phyloP scores from a whole-genome alignment of 2,329 filamentous ascomycete species.

The Corinectria fuckeliana region DNA sequence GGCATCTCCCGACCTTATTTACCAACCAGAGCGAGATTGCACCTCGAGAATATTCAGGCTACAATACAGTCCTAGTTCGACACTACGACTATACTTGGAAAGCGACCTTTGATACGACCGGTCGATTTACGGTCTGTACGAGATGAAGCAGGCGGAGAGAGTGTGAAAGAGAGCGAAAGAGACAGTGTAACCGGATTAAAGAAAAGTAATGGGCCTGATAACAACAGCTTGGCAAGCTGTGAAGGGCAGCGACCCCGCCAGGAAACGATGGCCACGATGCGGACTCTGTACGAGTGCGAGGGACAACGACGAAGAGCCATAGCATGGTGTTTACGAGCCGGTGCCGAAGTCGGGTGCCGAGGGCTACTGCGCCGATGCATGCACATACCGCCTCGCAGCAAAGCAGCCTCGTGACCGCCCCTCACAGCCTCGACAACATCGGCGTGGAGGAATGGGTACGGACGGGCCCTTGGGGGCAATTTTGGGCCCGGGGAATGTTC shows the following conservation, averaged over 20 bases:
- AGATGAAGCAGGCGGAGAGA: conserved; percentile 3
- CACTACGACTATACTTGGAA: conserved; percentile 21
- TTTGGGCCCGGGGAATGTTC: conserved; percentile 29
- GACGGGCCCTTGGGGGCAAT: conserved; percentile 22
- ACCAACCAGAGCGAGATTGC: conserved; percentile 10
- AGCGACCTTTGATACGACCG: conserved; percentile 23
- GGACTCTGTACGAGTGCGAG: conserved; percentile 16
- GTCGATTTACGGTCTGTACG: conserved; percentile 20
- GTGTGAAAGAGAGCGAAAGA: not conserved
- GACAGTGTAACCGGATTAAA: conserved; percentile 26
- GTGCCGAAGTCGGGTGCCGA: conserved; percentile 7
- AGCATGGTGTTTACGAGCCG: conserved; percentile 1
- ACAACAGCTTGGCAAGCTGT: conserved; percentile 7
- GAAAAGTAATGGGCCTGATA: conserved; percentile 31
- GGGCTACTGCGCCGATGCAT: not conserved
- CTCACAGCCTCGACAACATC: conserved; percentile 14
- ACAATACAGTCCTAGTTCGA: not conserved
- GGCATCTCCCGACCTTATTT: conserved; percentile 14
- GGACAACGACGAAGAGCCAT: not conserved
- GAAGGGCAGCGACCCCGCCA: not conserved
- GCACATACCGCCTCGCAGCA: conserved; percentile 1
- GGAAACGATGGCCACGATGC: conserved; percentile 12
- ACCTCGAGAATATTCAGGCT: conserved; percentile 1
- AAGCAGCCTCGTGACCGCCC: conserved; percentile 27
- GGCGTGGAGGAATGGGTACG: conserved; percentile 23